Evolutionary conservation across 306 rosid genomes (phyloP), one percentile per base, ranked within the genome.

Genomic region (Chamaecrista fasciculata): DNA sequence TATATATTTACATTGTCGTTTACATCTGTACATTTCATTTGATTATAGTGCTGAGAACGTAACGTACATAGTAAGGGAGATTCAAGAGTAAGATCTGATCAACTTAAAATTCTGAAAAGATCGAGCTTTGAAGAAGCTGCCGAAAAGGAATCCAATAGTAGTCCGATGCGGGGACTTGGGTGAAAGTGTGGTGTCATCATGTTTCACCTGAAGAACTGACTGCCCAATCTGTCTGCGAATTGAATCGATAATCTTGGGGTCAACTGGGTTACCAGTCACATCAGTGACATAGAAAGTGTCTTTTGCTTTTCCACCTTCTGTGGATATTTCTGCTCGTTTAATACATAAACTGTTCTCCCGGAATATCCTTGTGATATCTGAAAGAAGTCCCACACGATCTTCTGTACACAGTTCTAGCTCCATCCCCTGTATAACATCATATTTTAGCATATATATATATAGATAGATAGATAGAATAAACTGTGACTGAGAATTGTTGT

Each of bases 251-350:
- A 80, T 85, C 82, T 89, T 91, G 43, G 82, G 74, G 58, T 94
- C 96, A 21, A 89, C 92, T 9, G 96, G 72, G 78, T 80, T 89
- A 21, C 99, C 97, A 8, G 87, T 73, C 74, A 88, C 91, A 66
- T 91, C 97, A 5, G 99, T 87, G 71, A 94, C 99, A 76, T 85
- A 85, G 63, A 94, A 94, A 6, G 81, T 81, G 73, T 91, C 95
- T 15, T 76, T 76, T 20, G 90, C 97, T 79, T 82, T 91, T 51
- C 91, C 87, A 3, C 80, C 78, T 74, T 78, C 70, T 1, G 99
- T 94, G 24, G 92, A 87, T 57, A 94, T 94, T 81, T 94, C 99
- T 6, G 98, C 98, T 81, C 98, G 81, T 76, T 71, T 94, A 80
- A 94, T 76, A 19, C 85, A 77, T 44, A 94, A 75, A 82, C 99